These are phyloP conservation scores for Mycena maculata DNA, from an alignment of 768 basidiomycete species.

Conservation along the genomic window DNA sequence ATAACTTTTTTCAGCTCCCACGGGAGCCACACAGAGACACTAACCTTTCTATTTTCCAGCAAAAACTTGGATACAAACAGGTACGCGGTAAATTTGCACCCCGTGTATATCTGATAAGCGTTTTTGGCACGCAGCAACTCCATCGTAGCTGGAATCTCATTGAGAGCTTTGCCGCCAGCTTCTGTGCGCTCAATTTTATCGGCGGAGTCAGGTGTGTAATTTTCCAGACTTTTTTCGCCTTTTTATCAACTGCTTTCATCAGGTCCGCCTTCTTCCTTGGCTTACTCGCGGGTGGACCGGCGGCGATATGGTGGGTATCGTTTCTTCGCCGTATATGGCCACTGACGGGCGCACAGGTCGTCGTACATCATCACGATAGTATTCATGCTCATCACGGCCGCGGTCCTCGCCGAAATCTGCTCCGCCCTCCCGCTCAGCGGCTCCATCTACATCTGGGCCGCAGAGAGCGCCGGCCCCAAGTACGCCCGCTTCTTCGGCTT, in stretches of 20 bases:
- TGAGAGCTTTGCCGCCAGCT: slow-evolving; percentile 90
- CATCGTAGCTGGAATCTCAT: slow-evolving; percentile 87
- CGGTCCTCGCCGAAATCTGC: slow-evolving; percentile 89
- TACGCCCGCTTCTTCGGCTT: slow-evolving; percentile 90
- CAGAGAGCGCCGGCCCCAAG: slow-evolving; percentile 90
- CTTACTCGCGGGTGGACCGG: slow-evolving; percentile 86
- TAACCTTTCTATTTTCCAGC: slow-evolving; percentile 66
- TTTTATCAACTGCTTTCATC: slow-evolving; percentile 6
- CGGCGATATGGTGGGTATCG: slow-evolving; percentile 76
- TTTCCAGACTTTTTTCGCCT: background rate
- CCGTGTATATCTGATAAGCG: slow-evolving; percentile 20
- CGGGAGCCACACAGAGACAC: slow-evolving; percentile 55
- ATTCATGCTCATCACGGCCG: slow-evolving; percentile 90
- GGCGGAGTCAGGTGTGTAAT: slow-evolving; percentile 78
- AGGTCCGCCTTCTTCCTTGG: slow-evolving; percentile 87
- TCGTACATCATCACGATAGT: slow-evolving; percentile 85
- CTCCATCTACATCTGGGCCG: slow-evolving; percentile 96
- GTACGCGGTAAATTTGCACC: slow-evolving; percentile 50
- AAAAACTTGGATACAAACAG: slow-evolving; percentile 83
- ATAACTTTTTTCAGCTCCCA: slow-evolving; percentile 53
- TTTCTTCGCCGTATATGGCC: slow-evolving; percentile 5
- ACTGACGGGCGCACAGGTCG: slow-evolving; percentile 69
- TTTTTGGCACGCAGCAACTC: slow-evolving; percentile 66
- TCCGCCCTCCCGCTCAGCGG: slow-evolving; percentile 89
- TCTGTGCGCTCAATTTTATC: slow-evolving; percentile 91